Evolutionary conservation across 2,329 filamentous ascomycete genomes (phyloP).

Genomic region (Fusarium sp.): DNA sequence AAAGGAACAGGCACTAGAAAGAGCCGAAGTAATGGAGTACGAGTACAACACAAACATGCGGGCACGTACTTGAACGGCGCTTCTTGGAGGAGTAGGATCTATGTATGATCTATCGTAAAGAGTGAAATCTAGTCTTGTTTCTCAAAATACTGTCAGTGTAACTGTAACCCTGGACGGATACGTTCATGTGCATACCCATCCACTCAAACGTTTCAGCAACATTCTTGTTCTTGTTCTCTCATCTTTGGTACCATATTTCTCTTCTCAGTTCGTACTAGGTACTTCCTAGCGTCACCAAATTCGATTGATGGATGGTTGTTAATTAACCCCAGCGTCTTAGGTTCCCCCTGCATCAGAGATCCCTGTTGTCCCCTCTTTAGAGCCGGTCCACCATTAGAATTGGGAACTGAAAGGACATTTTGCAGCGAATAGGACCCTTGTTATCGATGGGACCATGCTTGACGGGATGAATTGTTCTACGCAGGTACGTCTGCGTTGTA

Average conservation of each 20-base stretch:
- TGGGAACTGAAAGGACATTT: slow-evolving; percentile 5
- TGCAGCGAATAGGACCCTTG: slow-evolving; percentile 23
- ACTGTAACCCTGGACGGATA: slow-evolving; percentile 21
- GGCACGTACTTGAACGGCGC: slow-evolving; percentile 13
- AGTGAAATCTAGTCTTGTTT: not conserved
- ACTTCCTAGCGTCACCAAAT: slow-evolving; percentile 28
- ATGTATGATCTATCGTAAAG: not conserved
- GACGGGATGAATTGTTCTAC: slow-evolving; percentile 25
- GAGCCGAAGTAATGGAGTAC: not conserved
- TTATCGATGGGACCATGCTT: slow-evolving; percentile 20
- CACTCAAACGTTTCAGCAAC: slow-evolving; percentile 39
- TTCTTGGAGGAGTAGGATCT: not conserved
- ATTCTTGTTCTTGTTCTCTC: slow-evolving; percentile 23
- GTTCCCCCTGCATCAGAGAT: slow-evolving; percentile 44
- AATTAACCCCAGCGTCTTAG: slow-evolving; percentile 30
- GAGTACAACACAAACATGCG: slow-evolving; percentile 28
- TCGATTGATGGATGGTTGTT: slow-evolving; percentile 5
- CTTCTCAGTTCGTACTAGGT: slow-evolving; percentile 19
- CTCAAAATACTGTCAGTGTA: not conserved
- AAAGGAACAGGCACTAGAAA: not conserved
- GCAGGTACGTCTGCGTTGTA: slow-evolving; percentile 21
- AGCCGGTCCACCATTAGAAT: slow-evolving; percentile 20
- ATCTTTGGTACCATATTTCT: not conserved
- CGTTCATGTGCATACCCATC: slow-evolving; percentile 30
- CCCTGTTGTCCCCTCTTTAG: slow-evolving; percentile 37